These are phyloP conservation scores for Microstegium vimineum DNA, from an alignment of 176 grass and related monocot species.

Conservation along the genomic window DNA sequence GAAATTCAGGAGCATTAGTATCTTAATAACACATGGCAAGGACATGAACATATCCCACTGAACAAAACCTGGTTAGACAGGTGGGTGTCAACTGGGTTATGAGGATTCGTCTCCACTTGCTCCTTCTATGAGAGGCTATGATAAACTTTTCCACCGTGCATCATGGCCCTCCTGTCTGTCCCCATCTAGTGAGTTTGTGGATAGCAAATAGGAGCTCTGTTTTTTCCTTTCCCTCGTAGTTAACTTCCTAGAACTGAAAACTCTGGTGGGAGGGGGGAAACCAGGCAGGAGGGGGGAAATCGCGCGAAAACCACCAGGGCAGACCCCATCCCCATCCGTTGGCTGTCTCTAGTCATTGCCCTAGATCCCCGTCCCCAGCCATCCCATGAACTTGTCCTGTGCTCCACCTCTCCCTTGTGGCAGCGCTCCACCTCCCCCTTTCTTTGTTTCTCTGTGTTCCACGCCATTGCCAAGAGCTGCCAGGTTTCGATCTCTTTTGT, in stretches of 20 bases:
- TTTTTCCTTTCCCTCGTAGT: too few relatives aligned
- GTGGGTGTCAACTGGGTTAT: not conserved
- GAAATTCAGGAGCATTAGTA: not conserved
- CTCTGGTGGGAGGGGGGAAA: too few relatives aligned
- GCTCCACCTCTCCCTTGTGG: not conserved
- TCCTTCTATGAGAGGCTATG: not conserved
- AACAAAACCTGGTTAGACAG: not conserved
- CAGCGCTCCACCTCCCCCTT: too few relatives aligned
- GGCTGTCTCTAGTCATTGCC: too few relatives aligned
- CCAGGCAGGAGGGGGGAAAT: too few relatives aligned
- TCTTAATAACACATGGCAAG: not conserved
- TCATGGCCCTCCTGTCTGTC: not conserved
- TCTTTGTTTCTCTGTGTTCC: not conserved
- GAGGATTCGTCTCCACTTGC: not conserved
- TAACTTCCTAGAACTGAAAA: too few relatives aligned
- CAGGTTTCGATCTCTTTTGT: not conserved
- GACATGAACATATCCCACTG: not conserved
- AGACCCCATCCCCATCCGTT: too few relatives aligned
- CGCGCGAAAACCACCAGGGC: too few relatives aligned
- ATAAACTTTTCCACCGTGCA: not conserved
- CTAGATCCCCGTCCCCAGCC: not conserved
- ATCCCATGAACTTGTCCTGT: not conserved
- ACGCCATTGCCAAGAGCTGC: not conserved
- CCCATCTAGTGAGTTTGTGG: not conserved
- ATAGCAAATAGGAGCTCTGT: too few relatives aligned